phyloP scores from a whole-genome alignment of 768 basidiomycete species.

The Tremella fuciformis region DNA sequence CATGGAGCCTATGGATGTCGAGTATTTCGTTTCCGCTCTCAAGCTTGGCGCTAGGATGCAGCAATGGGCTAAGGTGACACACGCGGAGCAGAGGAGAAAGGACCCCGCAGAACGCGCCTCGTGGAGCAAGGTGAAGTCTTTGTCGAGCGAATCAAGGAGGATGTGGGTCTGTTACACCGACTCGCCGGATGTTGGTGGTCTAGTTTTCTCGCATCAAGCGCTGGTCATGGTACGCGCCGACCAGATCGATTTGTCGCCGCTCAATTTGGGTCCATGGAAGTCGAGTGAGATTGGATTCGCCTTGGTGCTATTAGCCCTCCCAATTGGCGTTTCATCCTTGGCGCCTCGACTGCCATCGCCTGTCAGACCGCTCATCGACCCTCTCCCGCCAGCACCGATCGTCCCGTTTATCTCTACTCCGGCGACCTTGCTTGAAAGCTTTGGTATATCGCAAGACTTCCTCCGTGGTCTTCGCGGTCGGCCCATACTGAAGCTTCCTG shows the following conservation, averaged over 20 bases:
- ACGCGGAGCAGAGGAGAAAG: constrained; percentile 1
- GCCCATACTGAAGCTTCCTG: constrained; percentile 5
- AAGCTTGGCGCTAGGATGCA: constrained; percentile 15
- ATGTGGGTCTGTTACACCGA: constrained; percentile 21
- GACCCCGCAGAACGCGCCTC: neutral
- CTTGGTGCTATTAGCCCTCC: constrained; percentile 13
- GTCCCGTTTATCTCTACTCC: neutral
- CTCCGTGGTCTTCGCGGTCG: constrained; percentile 5
- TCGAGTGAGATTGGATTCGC: constrained; percentile 6
- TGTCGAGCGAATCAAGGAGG: neutral
- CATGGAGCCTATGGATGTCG: neutral
- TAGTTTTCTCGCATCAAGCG: constrained; percentile 15
- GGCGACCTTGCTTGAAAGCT: constrained; percentile 11
- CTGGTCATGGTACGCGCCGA: constrained; percentile 10
- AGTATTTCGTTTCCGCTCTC: neutral
- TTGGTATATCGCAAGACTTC: constrained; percentile 12
- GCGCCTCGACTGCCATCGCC: constrained; percentile 20
- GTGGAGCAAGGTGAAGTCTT: constrained; percentile 1
- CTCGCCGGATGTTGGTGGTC: neutral
- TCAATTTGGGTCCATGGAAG: constrained; percentile 12
- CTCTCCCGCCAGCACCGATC: neutral
- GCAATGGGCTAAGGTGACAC: constrained; percentile 22
- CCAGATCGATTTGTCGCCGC: constrained; percentile 6
- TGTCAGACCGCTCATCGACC: constrained; percentile 7
- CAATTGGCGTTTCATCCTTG: constrained; percentile 1